Evolutionary conservation across 1,139 yeast species (phyloP), one percentile per base, ranked within the genome.

Genomic region (Casaregolazyma lundiana): DNA sequence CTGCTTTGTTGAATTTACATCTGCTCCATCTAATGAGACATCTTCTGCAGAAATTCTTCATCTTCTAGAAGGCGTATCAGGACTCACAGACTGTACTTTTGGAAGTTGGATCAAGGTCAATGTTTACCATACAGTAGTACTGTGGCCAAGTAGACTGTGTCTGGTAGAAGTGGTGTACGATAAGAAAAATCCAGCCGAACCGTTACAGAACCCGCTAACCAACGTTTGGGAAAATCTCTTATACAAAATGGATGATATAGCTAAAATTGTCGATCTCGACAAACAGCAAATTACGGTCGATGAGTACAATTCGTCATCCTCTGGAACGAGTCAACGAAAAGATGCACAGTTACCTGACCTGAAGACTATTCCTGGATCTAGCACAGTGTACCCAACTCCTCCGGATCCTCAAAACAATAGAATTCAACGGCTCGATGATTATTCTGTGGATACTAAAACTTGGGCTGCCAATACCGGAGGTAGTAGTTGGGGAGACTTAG

Each of bases 21-120:
- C 71, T 5, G 73, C 79, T 1, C 85, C 87, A 0, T 67, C 72
- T 35, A 79, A 80, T 55, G 65, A 71, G 72, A 4, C 69, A 69
- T 19, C 63, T 85, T 6, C 55, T 76, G 11, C 67, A 70, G 29
- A 69, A 81, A 8, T 60, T 84, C 32, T 40, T 17, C 26, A 18
- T 11, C 36, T 40, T 6, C 15, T 32, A n/a, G 19, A 11, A 3
- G 29, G 34, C 8, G 8, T 40, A 11, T 16, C 43, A 2, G 43
- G 26, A n/a, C 17, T 22, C 11, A n/a, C n/a, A 20, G 20, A 18
- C n/a, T 9, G 20, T 4, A 35, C 52, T n/a, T 55, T 59, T 43
- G 54, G 48, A 29, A 55, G 53, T 13, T 50, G 54, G 52, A 50
- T 46, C 13, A 45, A 45, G 46, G 47, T 43, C 43, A 54, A 35